Percentiles rank a stretch among this genome's conserved stretches.
Conservation (phyloP, 2,329 filamentous ascomycete species). For the Aspergillus spinulosporus region DNA sequence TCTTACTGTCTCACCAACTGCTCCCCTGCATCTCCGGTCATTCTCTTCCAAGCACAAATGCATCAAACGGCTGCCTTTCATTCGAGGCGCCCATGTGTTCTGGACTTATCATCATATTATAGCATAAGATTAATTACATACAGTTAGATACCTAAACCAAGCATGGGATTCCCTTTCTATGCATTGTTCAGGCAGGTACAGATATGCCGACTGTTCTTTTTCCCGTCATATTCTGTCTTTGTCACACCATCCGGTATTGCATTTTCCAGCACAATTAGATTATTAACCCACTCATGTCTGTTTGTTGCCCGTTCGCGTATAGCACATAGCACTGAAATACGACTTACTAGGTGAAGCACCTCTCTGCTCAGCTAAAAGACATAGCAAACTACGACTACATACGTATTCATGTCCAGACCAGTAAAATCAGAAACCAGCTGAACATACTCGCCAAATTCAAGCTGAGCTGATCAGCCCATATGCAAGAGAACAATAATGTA, state of each 20-base stretch:
- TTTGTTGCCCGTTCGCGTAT: no score
- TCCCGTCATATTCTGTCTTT: neutral
- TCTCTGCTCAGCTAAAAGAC: no score
- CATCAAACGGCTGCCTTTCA: neutral
- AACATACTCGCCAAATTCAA: no score
- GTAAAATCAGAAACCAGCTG: no score
- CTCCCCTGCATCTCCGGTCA: neutral
- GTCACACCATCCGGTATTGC: neutral
- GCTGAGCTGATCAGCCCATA: no score
- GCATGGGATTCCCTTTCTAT: neutral
- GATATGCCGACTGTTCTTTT: neutral
- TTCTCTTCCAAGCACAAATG: neutral
- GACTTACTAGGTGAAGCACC: no score
- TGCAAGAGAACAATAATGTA: no score
- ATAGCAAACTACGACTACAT: no score
- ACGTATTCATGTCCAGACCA: no score
- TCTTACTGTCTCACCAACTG: neutral
- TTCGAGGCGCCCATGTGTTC: neutral
- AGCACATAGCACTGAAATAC: no score
- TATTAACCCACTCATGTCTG: no score
- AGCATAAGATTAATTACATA: constrained; percentile 3
- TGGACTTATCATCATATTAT: neutral
- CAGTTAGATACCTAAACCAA: neutral
- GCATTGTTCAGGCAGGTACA: neutral
- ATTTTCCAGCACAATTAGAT: no score